phyloP scores from a whole-genome alignment of 2,329 filamentous ascomycete genomes.

The Cucurbitaria berberidis region DNA sequence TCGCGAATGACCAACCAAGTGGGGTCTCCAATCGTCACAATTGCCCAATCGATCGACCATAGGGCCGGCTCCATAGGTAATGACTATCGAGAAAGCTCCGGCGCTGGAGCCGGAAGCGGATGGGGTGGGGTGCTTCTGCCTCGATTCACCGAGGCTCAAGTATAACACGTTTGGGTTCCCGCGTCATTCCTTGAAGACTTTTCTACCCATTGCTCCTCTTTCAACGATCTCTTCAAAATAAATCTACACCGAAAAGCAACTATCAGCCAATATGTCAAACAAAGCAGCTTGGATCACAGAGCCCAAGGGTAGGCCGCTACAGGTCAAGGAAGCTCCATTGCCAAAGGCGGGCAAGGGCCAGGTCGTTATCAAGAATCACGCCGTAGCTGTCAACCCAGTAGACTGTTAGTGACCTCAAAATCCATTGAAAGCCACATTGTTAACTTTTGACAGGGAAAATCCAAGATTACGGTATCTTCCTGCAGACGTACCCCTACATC shows the following conservation, averaged over 20 bases:
- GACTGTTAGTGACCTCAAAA: slow-evolving; percentile 28
- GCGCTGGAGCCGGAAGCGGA: background rate
- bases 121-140: background rate
- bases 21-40: background rate
- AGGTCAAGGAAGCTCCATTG: slow-evolving; percentile 38
- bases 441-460: slow-evolving; percentile 35
- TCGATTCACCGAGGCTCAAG: background rate
- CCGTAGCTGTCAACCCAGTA: slow-evolving; percentile 43
- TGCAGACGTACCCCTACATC: slow-evolving; percentile 44
- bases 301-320: slow-evolving; percentile 34
- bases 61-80: background rate
- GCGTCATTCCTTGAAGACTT: background rate
- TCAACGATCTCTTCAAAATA: background rate
- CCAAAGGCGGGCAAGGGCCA: slow-evolving; percentile 37
- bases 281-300: slow-evolving; percentile 43
- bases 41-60: background rate
- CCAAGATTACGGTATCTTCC: slow-evolving; percentile 43
- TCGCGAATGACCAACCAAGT: background rate
- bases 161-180: background rate
- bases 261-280: slow-evolving; percentile 34
- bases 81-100: background rate
- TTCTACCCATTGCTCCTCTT: background rate
- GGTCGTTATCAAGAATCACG: slow-evolving; percentile 44
- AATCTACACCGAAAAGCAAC: background rate
- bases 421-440: background rate